A percentile compares a stretch with the other conserved stretches of the same genome.
These are phyloP conservation scores for Sparassis latifolia DNA, from an alignment of 1,284 basidiomycete species.

Conservation along the genomic window DNA sequence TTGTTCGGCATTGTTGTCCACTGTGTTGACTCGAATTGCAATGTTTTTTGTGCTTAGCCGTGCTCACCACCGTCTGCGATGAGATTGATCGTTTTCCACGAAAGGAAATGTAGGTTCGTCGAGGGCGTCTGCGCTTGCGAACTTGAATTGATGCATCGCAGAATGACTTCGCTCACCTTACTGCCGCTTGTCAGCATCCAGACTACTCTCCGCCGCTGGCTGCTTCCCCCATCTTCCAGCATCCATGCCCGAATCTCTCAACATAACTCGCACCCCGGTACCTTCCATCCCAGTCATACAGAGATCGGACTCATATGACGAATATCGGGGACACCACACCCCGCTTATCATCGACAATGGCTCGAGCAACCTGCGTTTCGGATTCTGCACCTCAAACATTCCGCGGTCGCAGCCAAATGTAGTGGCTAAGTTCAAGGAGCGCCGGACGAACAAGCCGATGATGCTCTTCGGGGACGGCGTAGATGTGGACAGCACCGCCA, in stretches of 20 bases:
- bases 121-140: too few species aligned
- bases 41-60: too few species aligned
- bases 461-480: conserved; percentile 82
- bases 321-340: conserved; percentile 34
- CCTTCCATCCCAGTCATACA: conserved; percentile 19
- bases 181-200: too few species aligned
- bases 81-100: too few species aligned
- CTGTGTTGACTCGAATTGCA: too few species aligned
- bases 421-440: conserved; percentile 82
- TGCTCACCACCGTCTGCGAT: too few species aligned
- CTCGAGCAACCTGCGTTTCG: conserved; percentile 81
- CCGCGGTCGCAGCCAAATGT: conserved; percentile 65
- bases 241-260: conserved; percentile 10
- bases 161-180: too few species aligned
- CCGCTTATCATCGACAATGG: conserved; percentile 95
- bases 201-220: too few species aligned
- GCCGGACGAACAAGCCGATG: conserved; percentile 73
- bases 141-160: too few species aligned
- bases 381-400: conserved; percentile 58
- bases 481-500: conserved; percentile 78
- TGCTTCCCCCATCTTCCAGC: not conserved
- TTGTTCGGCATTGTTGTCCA: too few species aligned
- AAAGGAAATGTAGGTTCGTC: too few species aligned
- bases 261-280: conserved; percentile 23
- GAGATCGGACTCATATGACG: conserved; percentile 23